phyloP scores from a whole-genome alignment of 1,139 yeast genomes.

The Yamadazyma trypodendri region DNA sequence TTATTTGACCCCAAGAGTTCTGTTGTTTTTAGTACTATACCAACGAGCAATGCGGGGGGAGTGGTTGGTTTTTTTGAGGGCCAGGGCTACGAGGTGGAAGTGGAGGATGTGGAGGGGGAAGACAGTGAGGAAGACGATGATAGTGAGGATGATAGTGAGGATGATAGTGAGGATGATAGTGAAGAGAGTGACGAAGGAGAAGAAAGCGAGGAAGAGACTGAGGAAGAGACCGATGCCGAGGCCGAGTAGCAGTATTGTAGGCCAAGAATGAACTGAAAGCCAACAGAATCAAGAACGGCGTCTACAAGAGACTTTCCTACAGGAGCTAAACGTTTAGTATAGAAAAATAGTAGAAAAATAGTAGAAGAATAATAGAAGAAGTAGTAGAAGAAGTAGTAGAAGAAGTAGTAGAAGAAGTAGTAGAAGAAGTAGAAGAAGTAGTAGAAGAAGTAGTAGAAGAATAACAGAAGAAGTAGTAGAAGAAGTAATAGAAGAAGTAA shows the following conservation, averaged over 20 bases:
- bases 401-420: too few species aligned
- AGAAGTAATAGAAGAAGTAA: too few species aligned
- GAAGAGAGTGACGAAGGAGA: background rate
- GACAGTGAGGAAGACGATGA: slow-evolving; percentile 39
- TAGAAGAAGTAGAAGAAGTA: too few species aligned
- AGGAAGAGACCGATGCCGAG: background rate
- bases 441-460: too few species aligned
- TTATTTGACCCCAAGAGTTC: slow-evolving; percentile 59
- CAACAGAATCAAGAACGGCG: too few species aligned
- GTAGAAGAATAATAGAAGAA: too few species aligned
- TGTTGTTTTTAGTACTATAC: slow-evolving; percentile 68
- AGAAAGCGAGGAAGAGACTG: slow-evolving; percentile 1
- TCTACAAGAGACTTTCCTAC: too few species aligned
- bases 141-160: slow-evolving; percentile 22
- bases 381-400: too few species aligned
- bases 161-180: slow-evolving; percentile 14
- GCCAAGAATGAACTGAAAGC: too few species aligned
- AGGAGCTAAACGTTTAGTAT: too few species aligned
- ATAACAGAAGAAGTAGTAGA: too few species aligned
- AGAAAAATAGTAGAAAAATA: too few species aligned
- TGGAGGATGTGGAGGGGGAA: slow-evolving; percentile 48
- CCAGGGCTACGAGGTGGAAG: slow-evolving; percentile 60
- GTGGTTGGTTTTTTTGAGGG: slow-evolving; percentile 47
- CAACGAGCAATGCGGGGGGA: slow-evolving; percentile 58
- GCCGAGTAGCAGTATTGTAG: background rate